Conservation (phyloP, 1,284 basidiomycete species). For the Tylopilus sp. region DNA sequence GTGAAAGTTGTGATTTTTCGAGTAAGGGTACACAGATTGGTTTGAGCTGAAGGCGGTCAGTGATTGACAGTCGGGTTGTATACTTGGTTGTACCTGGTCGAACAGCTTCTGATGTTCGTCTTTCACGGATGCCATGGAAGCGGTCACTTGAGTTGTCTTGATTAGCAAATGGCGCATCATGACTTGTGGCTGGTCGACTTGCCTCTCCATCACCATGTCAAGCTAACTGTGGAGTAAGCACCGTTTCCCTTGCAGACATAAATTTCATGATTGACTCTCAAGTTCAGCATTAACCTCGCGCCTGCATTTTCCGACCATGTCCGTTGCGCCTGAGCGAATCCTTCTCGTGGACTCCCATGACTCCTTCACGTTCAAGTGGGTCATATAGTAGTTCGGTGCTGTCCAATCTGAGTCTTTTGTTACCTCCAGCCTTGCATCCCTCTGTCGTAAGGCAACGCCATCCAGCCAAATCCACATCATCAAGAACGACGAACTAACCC, state of each 20-base stretch:
- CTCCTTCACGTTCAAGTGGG: slow-evolving; percentile 83
- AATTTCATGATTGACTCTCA: neutral
- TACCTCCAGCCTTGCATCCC: slow-evolving; percentile 55
- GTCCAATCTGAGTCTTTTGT: slow-evolving; percentile 7
- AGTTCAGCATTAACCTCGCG: neutral
- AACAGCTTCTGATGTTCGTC: slow-evolving; percentile 32
- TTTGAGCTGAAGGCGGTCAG: slow-evolving; percentile 59
- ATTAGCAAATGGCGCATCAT: too few species aligned
- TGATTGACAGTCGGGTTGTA: neutral
- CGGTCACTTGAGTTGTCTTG: too few species aligned
- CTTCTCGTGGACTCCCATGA: slow-evolving; percentile 82
- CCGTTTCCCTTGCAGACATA: neutral
- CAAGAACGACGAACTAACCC: slow-evolving; percentile 63
- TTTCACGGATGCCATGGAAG: slow-evolving; percentile 9
- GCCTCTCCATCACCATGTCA: too few species aligned
- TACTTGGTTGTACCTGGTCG: slow-evolving; percentile 32
- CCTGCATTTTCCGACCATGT: slow-evolving; percentile 8
- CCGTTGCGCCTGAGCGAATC: slow-evolving; percentile 38
- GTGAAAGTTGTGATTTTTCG: slow-evolving; percentile 57
- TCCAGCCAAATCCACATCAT: slow-evolving; percentile 62
- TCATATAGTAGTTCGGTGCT: slow-evolving; percentile 8
- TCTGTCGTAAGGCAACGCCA: slow-evolving; percentile 61
- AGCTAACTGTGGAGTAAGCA: too few species aligned
- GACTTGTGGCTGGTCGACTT: too few species aligned
- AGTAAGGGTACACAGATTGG: slow-evolving; percentile 76